Conservation (phyloP, 257 asterid species). For the Capsicum pubescens region DNA sequence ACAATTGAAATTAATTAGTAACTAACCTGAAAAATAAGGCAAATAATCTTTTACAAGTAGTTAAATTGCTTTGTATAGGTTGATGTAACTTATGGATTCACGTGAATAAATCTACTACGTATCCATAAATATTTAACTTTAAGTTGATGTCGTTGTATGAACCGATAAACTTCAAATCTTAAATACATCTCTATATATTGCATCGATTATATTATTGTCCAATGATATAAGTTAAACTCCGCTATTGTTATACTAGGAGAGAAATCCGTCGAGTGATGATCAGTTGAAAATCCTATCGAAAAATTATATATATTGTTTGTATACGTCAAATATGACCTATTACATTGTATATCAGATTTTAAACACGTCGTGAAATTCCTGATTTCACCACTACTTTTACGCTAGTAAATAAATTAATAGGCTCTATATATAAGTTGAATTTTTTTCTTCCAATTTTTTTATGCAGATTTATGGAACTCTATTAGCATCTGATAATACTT, state of each 20-base stretch:
- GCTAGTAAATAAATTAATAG: not conserved
- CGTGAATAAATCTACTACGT: not conserved
- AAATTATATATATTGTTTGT: not conserved
- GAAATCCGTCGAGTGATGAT: not conserved
- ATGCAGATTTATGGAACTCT: slow-evolving; percentile 65
- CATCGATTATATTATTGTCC: not conserved
- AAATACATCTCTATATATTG: not conserved
- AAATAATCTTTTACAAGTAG: not conserved
- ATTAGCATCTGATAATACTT: slow-evolving; percentile 52
- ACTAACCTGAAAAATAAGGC: too few relatives aligned
- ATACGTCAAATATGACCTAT: not conserved
- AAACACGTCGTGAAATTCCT: not conserved
- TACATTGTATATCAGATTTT: not conserved
- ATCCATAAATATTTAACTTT: not conserved
- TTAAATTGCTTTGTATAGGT: not conserved
- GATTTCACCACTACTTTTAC: not conserved
- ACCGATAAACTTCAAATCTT: not conserved
- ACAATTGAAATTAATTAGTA: too few relatives aligned
- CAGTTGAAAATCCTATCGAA: not conserved
- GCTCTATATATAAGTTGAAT: not conserved
- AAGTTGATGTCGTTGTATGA: not conserved
- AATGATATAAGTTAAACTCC: not conserved
- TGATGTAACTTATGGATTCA: not conserved
- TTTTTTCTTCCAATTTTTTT: not conserved
- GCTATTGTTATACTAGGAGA: not conserved